Evolutionary conservation across 2,329 filamentous ascomycete species (phyloP).

Genomic region (Penicillium digitatum): DNA sequence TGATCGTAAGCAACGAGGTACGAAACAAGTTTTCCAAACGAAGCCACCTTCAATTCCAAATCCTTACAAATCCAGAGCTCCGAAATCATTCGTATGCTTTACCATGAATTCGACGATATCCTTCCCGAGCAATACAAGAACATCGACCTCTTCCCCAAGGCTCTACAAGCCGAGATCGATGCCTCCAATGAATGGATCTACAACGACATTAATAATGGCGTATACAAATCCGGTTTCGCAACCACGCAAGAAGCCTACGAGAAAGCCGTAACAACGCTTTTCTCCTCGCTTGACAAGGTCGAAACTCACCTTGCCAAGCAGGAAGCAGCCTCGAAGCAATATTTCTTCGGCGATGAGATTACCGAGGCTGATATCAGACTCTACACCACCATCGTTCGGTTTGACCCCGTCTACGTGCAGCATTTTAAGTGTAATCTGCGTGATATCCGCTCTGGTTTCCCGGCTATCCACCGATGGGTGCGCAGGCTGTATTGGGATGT

Average conservation of each 20-base stretch:
- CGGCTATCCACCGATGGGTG: conserved; percentile 75
- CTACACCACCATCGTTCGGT: conserved; percentile 68
- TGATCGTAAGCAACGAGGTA: conserved; percentile 85
- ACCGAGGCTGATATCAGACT: conserved; percentile 81
- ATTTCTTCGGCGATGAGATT: conserved; percentile 68
- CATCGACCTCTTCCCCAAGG: conserved; percentile 64
- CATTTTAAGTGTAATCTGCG: conserved; percentile 78
- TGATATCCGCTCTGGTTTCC: conserved; percentile 81
- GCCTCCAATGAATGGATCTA: conserved; percentile 78
- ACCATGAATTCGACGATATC: conserved; percentile 71
- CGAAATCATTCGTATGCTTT: conserved; percentile 90
- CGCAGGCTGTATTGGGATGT: conserved; percentile 79
- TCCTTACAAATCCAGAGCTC: conserved; percentile 48
- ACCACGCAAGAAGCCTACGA: conserved; percentile 81
- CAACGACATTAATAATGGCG: conserved; percentile 52
- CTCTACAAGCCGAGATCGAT: conserved; percentile 67
- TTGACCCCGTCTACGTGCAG: conserved; percentile 77
- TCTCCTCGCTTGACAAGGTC: conserved; percentile 69
- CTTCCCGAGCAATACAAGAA: conserved; percentile 57
- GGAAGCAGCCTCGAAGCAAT: conserved; percentile 48
- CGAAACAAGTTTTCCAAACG: background rate
- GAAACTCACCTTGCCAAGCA: conserved; percentile 63
- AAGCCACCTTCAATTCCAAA: background rate
- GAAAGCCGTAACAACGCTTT: conserved; percentile 65
- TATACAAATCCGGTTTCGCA: conserved; percentile 69